Evolutionary conservation across 306 rosid species (phyloP).

Genomic region (Citrullus amarus): DNA sequence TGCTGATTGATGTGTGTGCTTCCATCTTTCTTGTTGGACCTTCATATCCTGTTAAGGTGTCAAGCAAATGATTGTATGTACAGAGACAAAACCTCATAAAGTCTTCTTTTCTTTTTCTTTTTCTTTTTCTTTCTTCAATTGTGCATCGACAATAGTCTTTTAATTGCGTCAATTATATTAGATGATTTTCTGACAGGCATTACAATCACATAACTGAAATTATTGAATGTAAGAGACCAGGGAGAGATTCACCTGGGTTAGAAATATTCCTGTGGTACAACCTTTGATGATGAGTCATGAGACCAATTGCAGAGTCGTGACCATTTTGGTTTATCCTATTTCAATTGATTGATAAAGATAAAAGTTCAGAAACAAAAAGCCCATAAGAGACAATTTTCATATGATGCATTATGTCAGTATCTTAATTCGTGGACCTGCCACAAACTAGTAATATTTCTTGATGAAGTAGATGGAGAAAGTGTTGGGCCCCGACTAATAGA

Average conservation of each 20-base stretch:
- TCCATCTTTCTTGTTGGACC: background rate
- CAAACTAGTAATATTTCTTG: no score
- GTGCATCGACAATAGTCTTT: background rate
- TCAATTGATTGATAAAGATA: conserved; percentile 25
- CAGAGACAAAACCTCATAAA: background rate
- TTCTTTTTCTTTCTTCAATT: background rate
- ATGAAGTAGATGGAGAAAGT: no score
- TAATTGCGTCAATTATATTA: background rate
- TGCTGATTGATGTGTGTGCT: background rate
- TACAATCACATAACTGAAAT: no score
- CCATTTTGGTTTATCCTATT: conserved; percentile 72
- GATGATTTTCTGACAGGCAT: background rate
- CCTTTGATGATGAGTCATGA: background rate
- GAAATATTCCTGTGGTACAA: conserved; percentile 49
- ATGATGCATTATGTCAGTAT: no score
- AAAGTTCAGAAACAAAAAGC: background rate
- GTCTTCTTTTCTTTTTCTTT: background rate
- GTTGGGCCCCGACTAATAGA: no score
- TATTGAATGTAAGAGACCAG: background rate
- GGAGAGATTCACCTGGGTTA: conserved; percentile 55
- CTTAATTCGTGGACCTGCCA: no score
- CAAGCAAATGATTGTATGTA: background rate
- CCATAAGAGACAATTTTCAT: no score
- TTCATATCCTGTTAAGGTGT: background rate
- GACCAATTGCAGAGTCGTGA: conserved; percentile 59